Conservation (phyloP, 352 stramenopile genomes). For the Pythium folliculosum region DNA sequence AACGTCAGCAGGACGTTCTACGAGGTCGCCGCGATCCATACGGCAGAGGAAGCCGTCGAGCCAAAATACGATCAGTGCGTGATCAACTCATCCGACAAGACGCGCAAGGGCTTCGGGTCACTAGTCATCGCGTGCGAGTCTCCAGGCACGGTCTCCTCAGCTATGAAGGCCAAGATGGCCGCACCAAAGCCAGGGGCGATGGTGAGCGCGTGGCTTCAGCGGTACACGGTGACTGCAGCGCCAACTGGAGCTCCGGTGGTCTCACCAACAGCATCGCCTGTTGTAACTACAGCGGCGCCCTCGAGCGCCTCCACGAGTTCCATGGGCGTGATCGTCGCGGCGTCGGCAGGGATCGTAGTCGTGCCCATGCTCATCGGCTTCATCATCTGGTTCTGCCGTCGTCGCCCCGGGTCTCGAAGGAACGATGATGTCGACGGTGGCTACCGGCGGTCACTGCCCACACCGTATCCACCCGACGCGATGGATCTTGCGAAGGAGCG, state of each 20-base stretch:
- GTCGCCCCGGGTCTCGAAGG: neutral
- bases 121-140: conserved; percentile 16
- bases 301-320: neutral
- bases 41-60: neutral
- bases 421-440: neutral
- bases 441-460: neutral
- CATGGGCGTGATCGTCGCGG: neutral
- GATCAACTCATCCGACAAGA: neutral
- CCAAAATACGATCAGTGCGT: neutral
- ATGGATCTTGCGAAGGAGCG: too few relatives aligned
- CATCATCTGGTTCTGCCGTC: conserved; percentile 8
- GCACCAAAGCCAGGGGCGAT: neutral
- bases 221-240: neutral
- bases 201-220: conserved; percentile 19
- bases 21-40: conserved; percentile 20
- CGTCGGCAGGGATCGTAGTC: neutral
- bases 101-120: neutral
- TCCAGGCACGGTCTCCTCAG: neutral
- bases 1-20: neutral
- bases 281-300: neutral
- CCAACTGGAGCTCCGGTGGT: neutral
- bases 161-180: neutral
- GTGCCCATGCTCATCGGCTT: conserved; percentile 7
- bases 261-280: neutral
- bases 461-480: too few relatives aligned